Evolutionary conservation across 176 grass and related monocot species (phyloP), one percentile per base, ranked within the genome.

Genomic region (Triticum turgidum): DNA sequence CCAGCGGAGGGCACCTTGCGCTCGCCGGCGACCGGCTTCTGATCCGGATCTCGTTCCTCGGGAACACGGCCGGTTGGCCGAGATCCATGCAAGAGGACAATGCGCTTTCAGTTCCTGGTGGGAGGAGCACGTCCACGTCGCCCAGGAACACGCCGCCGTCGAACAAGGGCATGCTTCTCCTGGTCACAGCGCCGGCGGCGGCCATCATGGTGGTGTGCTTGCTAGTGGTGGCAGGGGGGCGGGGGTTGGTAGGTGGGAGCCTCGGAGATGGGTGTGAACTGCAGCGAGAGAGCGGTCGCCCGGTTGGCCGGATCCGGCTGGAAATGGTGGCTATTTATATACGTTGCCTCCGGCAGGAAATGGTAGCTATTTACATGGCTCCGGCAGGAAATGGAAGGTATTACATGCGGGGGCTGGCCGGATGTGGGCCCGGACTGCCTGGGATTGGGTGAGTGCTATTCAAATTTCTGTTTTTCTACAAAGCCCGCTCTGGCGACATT

Each of bases 1-100:
- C 74, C 25, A 94, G 81, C 13, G 92, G 92, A 27, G 87, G 87
- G 64, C 89, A 91, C 61, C 87, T 62, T 32, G 87, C 77, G 77
- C 92, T 94, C n/a, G 32, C 35, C 35, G 87, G 86, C 20, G 92
- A 91, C 33, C 75, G 84, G 84, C 85, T 59, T 78, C 82, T 84
- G 80, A 94, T 88, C 54, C 64, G 84, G 72, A 94, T 91, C 81
- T 85, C 81, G 38, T 29, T 80, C 27, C 25, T 79, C 21, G 86
- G 78, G 35, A 91, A 87, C 18, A 29, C 42, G 7, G 17, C 54
- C 54, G 83, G 86, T 12, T 59, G 76, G 49, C 15, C 59, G 17
- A 8, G 0, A 8, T 52, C 59, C 73, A 75, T 75, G 42, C 9
- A 32, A 20, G 10, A 45, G 25, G 70, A 45, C 5, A 1, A 45